Conservation (phyloP, 75 land plant genomes). For the Pseudotsuga menziesii region DNA sequence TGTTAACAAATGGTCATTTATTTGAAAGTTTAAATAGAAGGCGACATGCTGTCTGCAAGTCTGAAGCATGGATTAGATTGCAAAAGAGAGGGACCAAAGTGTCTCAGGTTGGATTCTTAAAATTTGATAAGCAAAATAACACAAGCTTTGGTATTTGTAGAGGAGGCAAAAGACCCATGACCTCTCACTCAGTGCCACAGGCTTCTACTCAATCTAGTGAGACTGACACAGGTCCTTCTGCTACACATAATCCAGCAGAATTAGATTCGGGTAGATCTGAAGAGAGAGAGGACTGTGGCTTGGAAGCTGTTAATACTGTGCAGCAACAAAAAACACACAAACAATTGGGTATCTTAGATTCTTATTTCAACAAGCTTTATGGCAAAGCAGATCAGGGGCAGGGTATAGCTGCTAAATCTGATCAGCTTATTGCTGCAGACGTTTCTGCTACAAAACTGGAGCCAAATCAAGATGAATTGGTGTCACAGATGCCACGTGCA, state of each 20-base stretch:
- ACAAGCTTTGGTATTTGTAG: background rate
- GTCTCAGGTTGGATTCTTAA: background rate
- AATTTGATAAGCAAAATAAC: background rate
- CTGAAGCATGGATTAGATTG: background rate
- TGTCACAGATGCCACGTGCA: background rate
- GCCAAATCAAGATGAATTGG: background rate
- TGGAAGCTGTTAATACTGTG: background rate
- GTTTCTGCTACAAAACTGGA: background rate
- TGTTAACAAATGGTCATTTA: background rate
- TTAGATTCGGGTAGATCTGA: background rate
- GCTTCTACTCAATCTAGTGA: background rate
- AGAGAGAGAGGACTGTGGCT: background rate
- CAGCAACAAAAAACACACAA: conserved; percentile 1
- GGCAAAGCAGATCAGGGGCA: background rate
- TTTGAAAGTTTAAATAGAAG: conserved; percentile 9
- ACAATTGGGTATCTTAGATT: conserved; percentile 41
- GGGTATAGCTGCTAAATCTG: background rate
- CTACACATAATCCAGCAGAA: background rate
- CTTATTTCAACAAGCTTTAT: conserved; percentile 45
- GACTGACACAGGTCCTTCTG: background rate
- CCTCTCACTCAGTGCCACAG: background rate
- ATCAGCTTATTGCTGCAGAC: background rate
- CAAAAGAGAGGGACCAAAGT: background rate
- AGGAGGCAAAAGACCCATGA: background rate
- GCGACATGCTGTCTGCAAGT: background rate